phyloP scores from a whole-genome alignment of 768 basidiomycete genomes.

The Russula sp. region DNA sequence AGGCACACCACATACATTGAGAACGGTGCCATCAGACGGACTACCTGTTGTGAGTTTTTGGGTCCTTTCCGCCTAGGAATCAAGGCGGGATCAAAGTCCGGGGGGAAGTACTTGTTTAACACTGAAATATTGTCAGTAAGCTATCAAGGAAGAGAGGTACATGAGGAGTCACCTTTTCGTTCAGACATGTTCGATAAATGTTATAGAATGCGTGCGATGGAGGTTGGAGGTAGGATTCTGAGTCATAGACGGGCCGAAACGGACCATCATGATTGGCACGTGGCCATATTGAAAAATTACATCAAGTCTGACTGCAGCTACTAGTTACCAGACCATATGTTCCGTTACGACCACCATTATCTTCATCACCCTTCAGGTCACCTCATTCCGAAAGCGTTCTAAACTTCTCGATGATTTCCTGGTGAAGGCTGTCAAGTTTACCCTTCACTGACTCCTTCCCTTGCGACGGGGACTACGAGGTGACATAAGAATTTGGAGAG shows the following conservation, averaged over 20 bases:
- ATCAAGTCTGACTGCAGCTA: background rate
- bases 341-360: background rate
- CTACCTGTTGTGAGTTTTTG: constrained; percentile 94
- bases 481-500: background rate
- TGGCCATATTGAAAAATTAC: background rate
- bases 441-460: constrained; percentile 76
- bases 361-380: background rate
- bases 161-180: constrained; percentile 54
- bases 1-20: constrained; percentile 66
- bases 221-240: background rate
- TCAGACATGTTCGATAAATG: constrained; percentile 57
- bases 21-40: constrained; percentile 98
- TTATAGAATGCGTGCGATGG: background rate
- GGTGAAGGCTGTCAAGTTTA: constrained; percentile 73
- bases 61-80: constrained; percentile 86
- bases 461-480: constrained; percentile 74
- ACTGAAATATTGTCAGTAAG: constrained; percentile 39
- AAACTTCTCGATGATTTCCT: constrained; percentile 91
- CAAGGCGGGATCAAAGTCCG: constrained; percentile 96
- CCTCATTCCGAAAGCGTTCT: constrained; percentile 71
- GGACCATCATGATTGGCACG: too few relatives aligned
- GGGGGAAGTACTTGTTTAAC: constrained; percentile 93
- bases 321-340: background rate
- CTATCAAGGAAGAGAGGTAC: background rate
- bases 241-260: too few relatives aligned